Percentiles rank a stretch among this genome's conserved stretches.
These are phyloP conservation scores for Protomyces gravidus DNA, from an alignment of 1,139 yeast species.

Conservation along the genomic window DNA sequence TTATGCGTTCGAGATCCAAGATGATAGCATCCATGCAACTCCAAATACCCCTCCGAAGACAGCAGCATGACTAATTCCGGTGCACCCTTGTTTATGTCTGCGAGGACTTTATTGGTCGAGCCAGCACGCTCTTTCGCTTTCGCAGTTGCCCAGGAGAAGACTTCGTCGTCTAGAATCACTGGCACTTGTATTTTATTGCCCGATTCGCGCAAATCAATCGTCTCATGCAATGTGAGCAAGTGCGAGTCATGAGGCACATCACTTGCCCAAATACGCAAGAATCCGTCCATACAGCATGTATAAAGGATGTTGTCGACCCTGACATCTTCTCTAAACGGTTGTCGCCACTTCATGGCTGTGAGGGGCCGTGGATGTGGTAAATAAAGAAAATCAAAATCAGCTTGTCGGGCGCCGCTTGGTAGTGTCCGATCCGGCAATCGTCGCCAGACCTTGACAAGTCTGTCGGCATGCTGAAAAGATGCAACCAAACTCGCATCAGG, in stretches of 20 bases:
- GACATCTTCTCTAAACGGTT: conserved; percentile 36
- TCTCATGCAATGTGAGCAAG: conserved; percentile 34
- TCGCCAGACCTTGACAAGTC: conserved; percentile 72
- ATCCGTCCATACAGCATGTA: conserved; percentile 54
- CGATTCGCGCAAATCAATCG: conserved; percentile 33
- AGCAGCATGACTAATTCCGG: conserved; percentile 59
- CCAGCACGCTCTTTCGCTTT: conserved; percentile 23
- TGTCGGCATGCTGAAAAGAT: conserved; percentile 58
- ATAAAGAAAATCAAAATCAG: conserved; percentile 67
- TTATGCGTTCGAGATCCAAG: conserved; percentile 41
- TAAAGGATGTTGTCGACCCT: conserved; percentile 49
- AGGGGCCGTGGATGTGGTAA: conserved; percentile 62
- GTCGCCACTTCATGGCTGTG: conserved; percentile 55
- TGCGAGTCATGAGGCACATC: conserved; percentile 45
- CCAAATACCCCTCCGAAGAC: conserved; percentile 47
- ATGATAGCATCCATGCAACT: conserved; percentile 52
- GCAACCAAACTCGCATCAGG: conserved; percentile 59
- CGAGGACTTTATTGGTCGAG: conserved; percentile 35
- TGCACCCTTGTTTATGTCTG: conserved; percentile 37
- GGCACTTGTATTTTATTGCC: conserved; percentile 42
- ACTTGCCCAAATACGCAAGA: conserved; percentile 68
- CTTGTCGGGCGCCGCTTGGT: conserved; percentile 56
- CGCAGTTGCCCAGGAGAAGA: conserved; percentile 33
- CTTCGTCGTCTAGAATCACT: conserved; percentile 44
- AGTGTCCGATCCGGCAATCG: conserved; percentile 47